Evolutionary conservation across 306 rosid genomes (phyloP).

Genomic region (Cucurbita maxima): DNA sequence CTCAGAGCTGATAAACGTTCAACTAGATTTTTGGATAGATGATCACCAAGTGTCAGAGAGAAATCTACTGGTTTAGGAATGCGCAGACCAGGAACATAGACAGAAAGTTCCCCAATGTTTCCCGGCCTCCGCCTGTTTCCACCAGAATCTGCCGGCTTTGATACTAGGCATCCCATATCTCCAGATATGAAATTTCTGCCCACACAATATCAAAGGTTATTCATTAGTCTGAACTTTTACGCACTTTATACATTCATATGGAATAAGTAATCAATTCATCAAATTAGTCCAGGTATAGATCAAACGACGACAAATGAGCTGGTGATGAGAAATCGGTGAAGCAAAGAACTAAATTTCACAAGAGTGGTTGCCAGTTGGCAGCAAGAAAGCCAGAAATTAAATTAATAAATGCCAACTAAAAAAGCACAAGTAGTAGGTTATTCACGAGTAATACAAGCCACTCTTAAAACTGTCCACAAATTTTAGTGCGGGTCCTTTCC

Average conservation of each 20-base stretch:
- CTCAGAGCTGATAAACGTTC: slow-evolving; percentile 79
- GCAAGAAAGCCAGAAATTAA: slow-evolving; percentile 22
- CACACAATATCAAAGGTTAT: slow-evolving; percentile 15
- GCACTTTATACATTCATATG: background rate
- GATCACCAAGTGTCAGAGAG: slow-evolving; percentile 51
- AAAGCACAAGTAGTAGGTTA: slow-evolving; percentile 58
- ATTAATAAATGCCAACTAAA: slow-evolving; percentile 56
- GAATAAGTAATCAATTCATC: background rate
- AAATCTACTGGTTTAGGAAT: slow-evolving; percentile 91
- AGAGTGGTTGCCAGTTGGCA: slow-evolving; percentile 25
- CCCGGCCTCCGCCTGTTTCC: slow-evolving; percentile 81
- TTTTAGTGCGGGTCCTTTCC: slow-evolving; percentile 4
- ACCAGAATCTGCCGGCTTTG: slow-evolving; percentile 60
- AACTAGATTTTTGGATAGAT: slow-evolving; percentile 62
- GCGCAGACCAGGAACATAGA: slow-evolving; percentile 88
- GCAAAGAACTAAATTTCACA: slow-evolving; percentile 11
- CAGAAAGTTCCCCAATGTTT: slow-evolving; percentile 88
- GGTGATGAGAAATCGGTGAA: background rate
- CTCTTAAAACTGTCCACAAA: slow-evolving; percentile 30
- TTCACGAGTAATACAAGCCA: slow-evolving; percentile 52
- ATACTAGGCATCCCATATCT: slow-evolving; percentile 76
- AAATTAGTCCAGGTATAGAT: background rate
- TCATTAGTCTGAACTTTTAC: background rate
- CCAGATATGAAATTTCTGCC: slow-evolving; percentile 24
- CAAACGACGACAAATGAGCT: background rate